These are phyloP conservation scores for Schizophyllum amplum DNA, from an alignment of 1,284 basidiomycete genomes.

Conservation along the genomic window DNA sequence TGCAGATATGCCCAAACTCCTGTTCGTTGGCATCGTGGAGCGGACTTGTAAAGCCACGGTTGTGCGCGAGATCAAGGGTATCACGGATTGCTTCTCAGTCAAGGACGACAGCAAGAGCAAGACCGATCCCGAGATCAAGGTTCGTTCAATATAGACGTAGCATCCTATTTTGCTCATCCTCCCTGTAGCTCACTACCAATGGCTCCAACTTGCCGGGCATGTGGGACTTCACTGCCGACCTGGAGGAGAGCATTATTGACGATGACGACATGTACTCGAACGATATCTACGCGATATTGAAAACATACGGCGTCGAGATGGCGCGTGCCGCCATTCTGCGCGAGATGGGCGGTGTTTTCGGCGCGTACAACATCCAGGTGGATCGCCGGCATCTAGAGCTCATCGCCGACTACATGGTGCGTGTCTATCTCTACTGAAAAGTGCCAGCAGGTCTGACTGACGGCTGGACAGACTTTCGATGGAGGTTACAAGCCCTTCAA, in stretches of 20 bases:
- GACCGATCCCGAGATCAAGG: constrained; percentile 39
- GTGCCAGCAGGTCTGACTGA: constrained; percentile 5
- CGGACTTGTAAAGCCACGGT: constrained; percentile 76
- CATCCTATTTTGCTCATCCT: constrained; percentile 6
- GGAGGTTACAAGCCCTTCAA: constrained; percentile 98
- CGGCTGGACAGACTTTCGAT: constrained; percentile 73
- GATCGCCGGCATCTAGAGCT: constrained; percentile 92
- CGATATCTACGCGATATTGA: constrained; percentile 89
- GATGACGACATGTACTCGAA: constrained; percentile 87
- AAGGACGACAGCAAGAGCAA: constrained; percentile 47
- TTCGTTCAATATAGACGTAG: constrained; percentile 21
- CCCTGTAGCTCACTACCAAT: constrained; percentile 65
- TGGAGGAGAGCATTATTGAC: constrained; percentile 66
- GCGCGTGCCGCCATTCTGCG: constrained; percentile 87
- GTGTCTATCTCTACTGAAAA: constrained; percentile 20
- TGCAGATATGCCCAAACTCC: constrained; percentile 76
- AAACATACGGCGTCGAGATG: constrained; percentile 96
- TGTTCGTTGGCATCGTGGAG: constrained; percentile 89
- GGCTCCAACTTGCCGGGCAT: constrained; percentile 90
- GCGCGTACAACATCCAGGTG: constrained; percentile 96
- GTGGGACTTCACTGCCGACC: constrained; percentile 76
- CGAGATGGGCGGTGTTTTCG: constrained; percentile 91
- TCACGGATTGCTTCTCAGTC: constrained; percentile 74
- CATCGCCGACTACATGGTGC: constrained; percentile 98
- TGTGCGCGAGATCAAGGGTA: constrained; percentile 83